Percentiles rank a stretch among this genome's conserved stretches.
phyloP scores from a whole-genome alignment of 2,329 filamentous ascomycete genomes.

The Alternaria alternata region DNA sequence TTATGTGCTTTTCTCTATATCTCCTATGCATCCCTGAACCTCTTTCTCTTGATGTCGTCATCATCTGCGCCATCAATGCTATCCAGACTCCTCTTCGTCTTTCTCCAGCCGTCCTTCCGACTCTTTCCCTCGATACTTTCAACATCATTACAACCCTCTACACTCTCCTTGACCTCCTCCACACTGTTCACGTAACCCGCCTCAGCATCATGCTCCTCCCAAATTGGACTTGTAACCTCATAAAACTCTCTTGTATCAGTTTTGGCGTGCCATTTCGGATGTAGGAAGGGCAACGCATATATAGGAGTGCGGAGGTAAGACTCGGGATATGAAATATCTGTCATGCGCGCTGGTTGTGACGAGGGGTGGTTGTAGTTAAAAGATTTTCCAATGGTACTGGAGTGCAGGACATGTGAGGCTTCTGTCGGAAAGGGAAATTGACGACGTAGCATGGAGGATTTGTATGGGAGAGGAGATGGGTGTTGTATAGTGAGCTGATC shows the following conservation, averaged over 20 bases:
- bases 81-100: constrained; percentile 3
- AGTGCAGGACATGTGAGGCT: not conserved
- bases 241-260: constrained; percentile 11
- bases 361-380: not conserved
- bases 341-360: not conserved
- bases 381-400: not conserved
- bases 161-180: constrained; percentile 13
- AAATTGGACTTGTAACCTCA: constrained; percentile 17
- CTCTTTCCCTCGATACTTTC: not conserved
- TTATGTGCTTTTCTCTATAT: not conserved
- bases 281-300: constrained; percentile 16
- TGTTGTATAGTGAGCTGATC: not conserved
- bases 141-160: constrained; percentile 7
- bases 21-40: not conserved
- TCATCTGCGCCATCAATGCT: not conserved
- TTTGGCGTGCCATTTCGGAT: constrained; percentile 24
- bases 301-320: constrained; percentile 23
- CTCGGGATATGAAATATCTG: constrained; percentile 18
- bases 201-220: constrained; percentile 15
- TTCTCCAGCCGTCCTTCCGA: not conserved
- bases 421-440: not conserved
- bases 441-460: not conserved
- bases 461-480: not conserved
- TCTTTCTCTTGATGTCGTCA: not conserved
- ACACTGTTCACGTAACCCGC: not conserved